Base-by-base conservation (phyloP, 73 alveolate species). In the Symbiodinium pilosum region DNA sequence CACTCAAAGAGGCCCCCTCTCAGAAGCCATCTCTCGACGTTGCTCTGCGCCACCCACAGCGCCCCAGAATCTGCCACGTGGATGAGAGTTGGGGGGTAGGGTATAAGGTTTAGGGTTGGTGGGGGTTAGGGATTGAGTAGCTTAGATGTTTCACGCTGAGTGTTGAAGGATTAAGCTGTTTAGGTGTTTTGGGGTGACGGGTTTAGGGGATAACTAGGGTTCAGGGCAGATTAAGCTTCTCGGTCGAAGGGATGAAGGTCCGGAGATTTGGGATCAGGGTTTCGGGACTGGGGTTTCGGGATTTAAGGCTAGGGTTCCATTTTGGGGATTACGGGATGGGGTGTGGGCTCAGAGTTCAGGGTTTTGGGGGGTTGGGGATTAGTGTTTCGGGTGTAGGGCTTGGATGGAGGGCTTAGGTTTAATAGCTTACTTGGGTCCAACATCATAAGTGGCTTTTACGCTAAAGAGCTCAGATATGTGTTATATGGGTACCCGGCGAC, bases 1-100 rank as follows among this genome's bases (percentile, higher is more conserved):
- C n/a, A n/a, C n/a, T 47, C 59, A 47, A 14, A 77, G 97, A 16
- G 97, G 97, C 28, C 97, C 97, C 30, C 81, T 91, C 41, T 91
- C 97, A 54, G 39, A 32, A 5, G 97, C 97, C 16, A 84, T 43
- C 43, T 85, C 97, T 12, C 43, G 75, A 14, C 97, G 97, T 32
- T 91, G 97, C 41, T 91, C 97, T 12, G 44, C 77, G 32, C 43
- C 68, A 9, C 97, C 97, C 3, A 32, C 73, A 4, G 97, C 97
- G 39, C 81, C 77, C 4, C 88, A 39, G 88, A 73, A 73, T 36
- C 1, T 73, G 85, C 43, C 44, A 28, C 85, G n/a, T 36, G 43
- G 11, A 4, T 8, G 77, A 14, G 77, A 59, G 38, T 26, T 59
- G 9, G 38, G 77, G 34, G 77, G 11, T 14, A 8, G 11, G 85